Evolutionary conservation across 2,329 filamentous ascomycete genomes (phyloP).

Genomic region (Aspergillus sp.): DNA sequence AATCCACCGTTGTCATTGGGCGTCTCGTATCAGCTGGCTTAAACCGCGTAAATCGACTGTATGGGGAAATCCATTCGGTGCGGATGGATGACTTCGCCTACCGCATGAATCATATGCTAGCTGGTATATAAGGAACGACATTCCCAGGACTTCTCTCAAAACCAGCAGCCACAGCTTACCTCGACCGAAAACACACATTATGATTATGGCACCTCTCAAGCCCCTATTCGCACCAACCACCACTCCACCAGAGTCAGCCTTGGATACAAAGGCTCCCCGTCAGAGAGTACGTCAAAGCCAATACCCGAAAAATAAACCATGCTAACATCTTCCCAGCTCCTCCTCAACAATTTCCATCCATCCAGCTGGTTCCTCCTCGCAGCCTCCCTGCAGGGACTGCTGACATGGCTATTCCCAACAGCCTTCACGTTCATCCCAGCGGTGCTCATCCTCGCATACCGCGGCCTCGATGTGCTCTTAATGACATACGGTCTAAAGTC

Average conservation of each 20-base stretch:
- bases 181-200: too few relatives aligned
- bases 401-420: constrained; percentile 3
- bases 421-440: neutral
- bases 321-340: neutral
- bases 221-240: neutral
- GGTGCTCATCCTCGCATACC: neutral
- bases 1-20: neutral
- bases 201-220: neutral
- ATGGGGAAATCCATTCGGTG: too few relatives aligned
- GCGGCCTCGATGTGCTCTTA: neutral
- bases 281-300: neutral
- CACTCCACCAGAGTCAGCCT: neutral
- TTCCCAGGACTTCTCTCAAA: too few relatives aligned
- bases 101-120: too few relatives aligned
- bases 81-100: too few relatives aligned
- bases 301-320: too few relatives aligned
- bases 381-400: neutral
- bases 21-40: neutral
- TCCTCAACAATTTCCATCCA: constrained; percentile 2
- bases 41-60: too few relatives aligned
- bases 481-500: neutral
- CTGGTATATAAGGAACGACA: too few relatives aligned
- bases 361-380: neutral
- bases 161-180: too few relatives aligned
- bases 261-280: neutral